Conservation (phyloP, 2,329 filamentous ascomycete species). For the Neofusicoccum cordaticola region DNA sequence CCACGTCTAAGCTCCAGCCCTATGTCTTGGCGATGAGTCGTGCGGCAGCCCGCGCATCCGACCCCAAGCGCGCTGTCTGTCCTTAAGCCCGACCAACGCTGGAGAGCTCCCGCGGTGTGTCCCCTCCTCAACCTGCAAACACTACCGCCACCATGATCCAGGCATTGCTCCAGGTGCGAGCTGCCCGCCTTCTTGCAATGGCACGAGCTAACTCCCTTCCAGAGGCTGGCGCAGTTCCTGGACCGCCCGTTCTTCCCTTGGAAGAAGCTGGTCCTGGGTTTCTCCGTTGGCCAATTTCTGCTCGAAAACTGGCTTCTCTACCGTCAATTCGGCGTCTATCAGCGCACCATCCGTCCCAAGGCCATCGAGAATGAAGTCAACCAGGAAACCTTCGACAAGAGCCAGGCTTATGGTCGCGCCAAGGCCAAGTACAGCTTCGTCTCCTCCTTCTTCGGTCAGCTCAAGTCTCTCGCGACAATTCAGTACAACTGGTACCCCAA, state of each 20-base stretch:
- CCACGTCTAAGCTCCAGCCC: constrained; percentile 1
- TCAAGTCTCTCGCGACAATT: constrained; percentile 86
- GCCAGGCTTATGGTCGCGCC: constrained; percentile 90
- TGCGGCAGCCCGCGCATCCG: neutral
- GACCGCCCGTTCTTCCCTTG: constrained; percentile 93
- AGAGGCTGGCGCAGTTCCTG: constrained; percentile 76
- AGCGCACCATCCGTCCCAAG: constrained; percentile 75
- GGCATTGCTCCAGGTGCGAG: constrained; percentile 13
- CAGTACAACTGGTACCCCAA: constrained; percentile 88
- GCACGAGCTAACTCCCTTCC: constrained; percentile 14
- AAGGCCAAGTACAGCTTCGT: constrained; percentile 89
- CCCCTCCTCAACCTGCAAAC: neutral
- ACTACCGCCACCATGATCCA: constrained; percentile 18
- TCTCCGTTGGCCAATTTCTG: constrained; percentile 85
- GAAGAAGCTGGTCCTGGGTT: constrained; percentile 94
- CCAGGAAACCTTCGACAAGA: constrained; percentile 89
- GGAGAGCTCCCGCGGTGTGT: neutral
- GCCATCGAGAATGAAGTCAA: constrained; percentile 86
- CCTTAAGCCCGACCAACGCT: neutral
- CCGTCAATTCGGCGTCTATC: constrained; percentile 84
- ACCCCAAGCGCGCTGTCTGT: constrained; percentile 3
- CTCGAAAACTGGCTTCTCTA: constrained; percentile 87
- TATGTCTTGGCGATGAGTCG: constrained; percentile 14
- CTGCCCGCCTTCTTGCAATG: neutral
- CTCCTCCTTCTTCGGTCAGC: constrained; percentile 76